A percentile compares a stretch with the other conserved stretches of the same genome.
Conservation (phyloP, 306 rosid species). For the Elaeagnus macrophylla region DNA sequence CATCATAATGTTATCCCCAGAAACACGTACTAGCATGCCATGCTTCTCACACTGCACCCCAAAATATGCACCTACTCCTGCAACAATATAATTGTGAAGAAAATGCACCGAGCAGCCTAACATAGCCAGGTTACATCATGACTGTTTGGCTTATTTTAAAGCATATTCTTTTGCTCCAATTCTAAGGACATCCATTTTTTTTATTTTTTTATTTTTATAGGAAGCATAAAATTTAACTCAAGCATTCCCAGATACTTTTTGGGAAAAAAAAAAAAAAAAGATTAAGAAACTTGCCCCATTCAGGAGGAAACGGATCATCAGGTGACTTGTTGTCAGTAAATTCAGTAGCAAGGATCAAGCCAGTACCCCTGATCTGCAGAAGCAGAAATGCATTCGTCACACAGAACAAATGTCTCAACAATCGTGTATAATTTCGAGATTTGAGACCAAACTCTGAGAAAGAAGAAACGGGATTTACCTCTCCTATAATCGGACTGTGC, state of each 20-base stretch:
- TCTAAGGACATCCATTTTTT: neutral
- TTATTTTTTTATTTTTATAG: neutral
- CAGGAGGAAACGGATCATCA: constrained; percentile 72
- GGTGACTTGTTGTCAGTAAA: constrained; percentile 87
- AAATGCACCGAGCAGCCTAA: no score
- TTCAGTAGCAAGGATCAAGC: constrained; percentile 70
- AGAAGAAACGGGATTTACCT: constrained; percentile 39
- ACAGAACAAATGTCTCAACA: neutral
- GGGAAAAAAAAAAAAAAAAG: neutral
- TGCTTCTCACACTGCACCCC: constrained; percentile 70
- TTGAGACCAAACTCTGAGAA: constrained; percentile 12
- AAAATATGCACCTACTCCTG: constrained; percentile 71
- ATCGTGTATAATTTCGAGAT: neutral
- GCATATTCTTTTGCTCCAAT: neutral
- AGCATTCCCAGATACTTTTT: neutral
- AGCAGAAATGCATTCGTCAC: constrained; percentile 3
- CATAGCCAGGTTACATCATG: neutral
- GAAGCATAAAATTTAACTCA: neutral
- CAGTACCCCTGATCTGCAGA: constrained; percentile 82
- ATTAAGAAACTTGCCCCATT: constrained; percentile 66
- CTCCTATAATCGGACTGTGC: constrained; percentile 83
- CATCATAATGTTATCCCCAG: constrained; percentile 84
- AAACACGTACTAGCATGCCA: constrained; percentile 76
- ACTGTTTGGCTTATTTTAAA: neutral
- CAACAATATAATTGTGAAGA: no score